Conservation (phyloP, 139 green algal species). For the Chlorella sorokiniana region DNA sequence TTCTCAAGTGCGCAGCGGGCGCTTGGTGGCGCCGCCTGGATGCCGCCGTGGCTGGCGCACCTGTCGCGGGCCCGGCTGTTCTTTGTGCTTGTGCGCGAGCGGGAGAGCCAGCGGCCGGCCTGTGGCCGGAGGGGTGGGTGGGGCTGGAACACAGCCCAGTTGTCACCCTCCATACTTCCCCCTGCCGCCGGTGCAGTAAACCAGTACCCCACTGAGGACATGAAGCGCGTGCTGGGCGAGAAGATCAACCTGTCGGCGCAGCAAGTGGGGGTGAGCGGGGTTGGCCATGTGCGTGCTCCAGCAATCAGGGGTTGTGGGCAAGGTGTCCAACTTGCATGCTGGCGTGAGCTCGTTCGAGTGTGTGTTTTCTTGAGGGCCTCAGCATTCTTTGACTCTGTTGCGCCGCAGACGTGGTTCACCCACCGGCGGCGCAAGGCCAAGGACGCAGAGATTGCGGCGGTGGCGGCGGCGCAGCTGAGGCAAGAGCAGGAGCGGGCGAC, state of each 20-base stretch:
- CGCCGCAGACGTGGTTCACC: slow-evolving; percentile 73
- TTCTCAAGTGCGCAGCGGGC: slow-evolving; percentile 56
- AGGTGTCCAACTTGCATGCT: neutral
- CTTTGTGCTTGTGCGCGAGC: neutral
- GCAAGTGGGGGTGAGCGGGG: slow-evolving; percentile 63
- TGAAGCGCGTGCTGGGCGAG: slow-evolving; percentile 60
- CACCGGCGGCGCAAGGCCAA: slow-evolving; percentile 65
- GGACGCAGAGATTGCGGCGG: slow-evolving; percentile 2
- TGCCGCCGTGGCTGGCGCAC: neutral
- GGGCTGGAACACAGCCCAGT: too few relatives aligned
- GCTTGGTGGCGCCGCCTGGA: neutral
- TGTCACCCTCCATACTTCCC: neutral
- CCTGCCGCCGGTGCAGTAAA: slow-evolving; percentile 54
- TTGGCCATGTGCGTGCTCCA: neutral
- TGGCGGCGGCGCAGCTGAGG: neutral
- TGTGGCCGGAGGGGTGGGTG: too few relatives aligned
- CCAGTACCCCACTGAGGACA: slow-evolving; percentile 56
- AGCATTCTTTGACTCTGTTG: too few relatives aligned
- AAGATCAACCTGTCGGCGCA: slow-evolving; percentile 72
- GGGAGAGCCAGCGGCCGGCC: too few relatives aligned
- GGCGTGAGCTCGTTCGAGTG: neutral
- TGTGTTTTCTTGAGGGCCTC: too few relatives aligned
- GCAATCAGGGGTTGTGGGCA: neutral
- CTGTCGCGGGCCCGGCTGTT: neutral
- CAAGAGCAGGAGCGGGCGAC: neutral